Evolutionary conservation across 2,329 filamentous ascomycete species (phyloP), one percentile per base, ranked within the genome.

Genomic region (Claviceps africana): DNA sequence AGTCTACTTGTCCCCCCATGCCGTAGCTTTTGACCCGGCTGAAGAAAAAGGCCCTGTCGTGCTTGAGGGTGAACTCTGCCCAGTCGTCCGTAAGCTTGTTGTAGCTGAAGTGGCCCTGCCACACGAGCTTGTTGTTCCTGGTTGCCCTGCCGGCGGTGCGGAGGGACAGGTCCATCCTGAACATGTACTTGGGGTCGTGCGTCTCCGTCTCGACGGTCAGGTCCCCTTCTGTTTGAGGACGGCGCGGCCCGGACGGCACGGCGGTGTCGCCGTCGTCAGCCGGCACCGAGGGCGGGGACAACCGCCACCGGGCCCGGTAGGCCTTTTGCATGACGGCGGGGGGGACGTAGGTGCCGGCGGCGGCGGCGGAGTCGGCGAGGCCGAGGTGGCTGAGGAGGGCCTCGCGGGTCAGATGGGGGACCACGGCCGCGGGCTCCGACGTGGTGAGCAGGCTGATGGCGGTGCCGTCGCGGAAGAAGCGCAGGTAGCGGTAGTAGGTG

Each of bases 401-500:
- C 31, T 88, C 83, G 55, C 80, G 81, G 39, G 81, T 88, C 21
- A 98, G 75, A 61, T 91, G 78, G 52, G 89, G 87, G 0, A 98
- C 88, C 13, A 97, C 86, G 19, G 94, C 87, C n/a, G 77, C 70
- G 1, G 93, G 93, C 63, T 95, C 88, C 5, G 78, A 70, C 0
- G 87, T 94, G 0, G 86, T 88, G 37, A 94, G 76, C 1, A 98
- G 76, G 51, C 83, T 88, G 54, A 97, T 82, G 57, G 78, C 81
- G 1, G 85, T 85, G 30, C 93, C 93, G 66, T 97, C 88, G 25
- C 89, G 86, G 71, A 93, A 93, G 72, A 98, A 93, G 51, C 93
- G 86, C 3, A 98, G 78, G 69, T 97, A 98, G 53, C 93, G 88
- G 71, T 95, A 98, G 70, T 97, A 98, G 0, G 93, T 98, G 48